These are phyloP conservation scores for Epichloe aotearoae DNA, from an alignment of 2,329 filamentous ascomycete species.

Conservation along the genomic window DNA sequence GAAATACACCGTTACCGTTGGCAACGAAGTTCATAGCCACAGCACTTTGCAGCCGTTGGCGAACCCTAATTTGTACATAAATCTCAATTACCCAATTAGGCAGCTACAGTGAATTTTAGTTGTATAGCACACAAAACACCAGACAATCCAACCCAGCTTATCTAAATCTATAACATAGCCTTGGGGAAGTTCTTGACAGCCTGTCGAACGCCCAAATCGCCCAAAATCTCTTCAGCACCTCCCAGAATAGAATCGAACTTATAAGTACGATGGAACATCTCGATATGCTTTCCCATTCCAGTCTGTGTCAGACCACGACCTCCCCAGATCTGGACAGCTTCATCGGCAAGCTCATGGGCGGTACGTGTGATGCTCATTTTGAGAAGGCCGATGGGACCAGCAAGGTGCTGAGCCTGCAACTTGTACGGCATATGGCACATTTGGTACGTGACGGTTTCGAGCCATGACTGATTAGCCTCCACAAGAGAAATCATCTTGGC, in stretches of 20 bases:
- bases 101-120: background rate
- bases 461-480: slow-evolving; percentile 75
- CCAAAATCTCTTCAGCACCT: slow-evolving; percentile 76
- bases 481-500: slow-evolving; percentile 76
- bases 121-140: background rate
- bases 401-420: slow-evolving; percentile 60
- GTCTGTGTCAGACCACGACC: slow-evolving; percentile 67
- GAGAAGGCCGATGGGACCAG: slow-evolving; percentile 68
- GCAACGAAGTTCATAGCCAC: background rate
- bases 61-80: background rate
- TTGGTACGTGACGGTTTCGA: slow-evolving; percentile 74
- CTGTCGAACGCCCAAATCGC: slow-evolving; percentile 69
- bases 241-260: slow-evolving; percentile 72
- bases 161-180: slow-evolving; percentile 50
- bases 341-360: slow-evolving; percentile 73
- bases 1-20: background rate
- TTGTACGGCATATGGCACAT: slow-evolving; percentile 77
- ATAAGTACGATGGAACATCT: slow-evolving; percentile 74
- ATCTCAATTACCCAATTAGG: background rate
- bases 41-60: too few species aligned
- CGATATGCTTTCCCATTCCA: slow-evolving; percentile 71
- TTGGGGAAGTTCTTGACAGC: slow-evolving; percentile 78
- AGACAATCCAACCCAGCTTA: background rate
- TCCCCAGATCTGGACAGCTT: slow-evolving; percentile 76
- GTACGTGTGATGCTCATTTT: slow-evolving; percentile 68